Conservation (phyloP, 495 filamentous ascomycete genomes). For the Hypoxylon lienhwacheense region DNA sequence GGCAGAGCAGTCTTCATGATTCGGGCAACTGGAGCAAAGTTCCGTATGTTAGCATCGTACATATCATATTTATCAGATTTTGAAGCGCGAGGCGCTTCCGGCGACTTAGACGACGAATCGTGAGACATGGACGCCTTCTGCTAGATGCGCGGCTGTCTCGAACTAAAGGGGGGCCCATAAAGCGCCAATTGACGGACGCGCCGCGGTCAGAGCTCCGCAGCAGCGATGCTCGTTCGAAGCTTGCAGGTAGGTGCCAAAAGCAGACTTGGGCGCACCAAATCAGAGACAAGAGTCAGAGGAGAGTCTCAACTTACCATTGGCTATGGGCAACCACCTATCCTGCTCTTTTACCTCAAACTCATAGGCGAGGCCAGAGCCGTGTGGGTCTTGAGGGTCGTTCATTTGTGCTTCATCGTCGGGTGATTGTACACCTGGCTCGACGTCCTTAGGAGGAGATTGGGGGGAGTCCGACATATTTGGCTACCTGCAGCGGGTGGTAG, state of each 20-base stretch:
- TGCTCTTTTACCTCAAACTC: conserved; percentile 99
- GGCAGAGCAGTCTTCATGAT: conserved; percentile 98
- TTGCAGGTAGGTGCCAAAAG: conserved; percentile 47
- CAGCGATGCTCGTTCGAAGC: conserved; percentile 39
- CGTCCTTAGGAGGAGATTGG: conserved; percentile 90
- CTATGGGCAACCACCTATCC: conserved; percentile 99
- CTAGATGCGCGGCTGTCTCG: conserved; percentile 40
- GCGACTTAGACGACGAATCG: conserved; percentile 53
- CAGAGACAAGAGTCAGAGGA: conserved; percentile 51
- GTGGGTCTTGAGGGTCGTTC: conserved; percentile 63
- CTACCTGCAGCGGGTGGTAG: conserved; percentile 65
- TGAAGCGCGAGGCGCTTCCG: conserved; percentile 49
- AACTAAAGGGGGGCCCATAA: conserved; percentile 35
- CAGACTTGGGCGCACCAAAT: conserved; percentile 55
- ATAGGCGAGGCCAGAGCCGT: conserved; percentile 63
- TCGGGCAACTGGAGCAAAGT: conserved; percentile 90
- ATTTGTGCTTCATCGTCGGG: conserved; percentile 76
- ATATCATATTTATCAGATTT: conserved; percentile 53
- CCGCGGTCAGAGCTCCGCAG: conserved; percentile 39
- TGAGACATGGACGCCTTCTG: conserved; percentile 53
- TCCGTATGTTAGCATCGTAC: conserved; percentile 85
- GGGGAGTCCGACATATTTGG: conserved; percentile 93
- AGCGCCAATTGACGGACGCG: conserved; percentile 43
- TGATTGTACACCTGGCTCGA: conserved; percentile 91
- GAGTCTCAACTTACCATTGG: conserved; percentile 82